Evolutionary conservation across 306 rosid species (phyloP), one percentile per base, ranked within the genome.

Genomic region (Betula pendula): DNA sequence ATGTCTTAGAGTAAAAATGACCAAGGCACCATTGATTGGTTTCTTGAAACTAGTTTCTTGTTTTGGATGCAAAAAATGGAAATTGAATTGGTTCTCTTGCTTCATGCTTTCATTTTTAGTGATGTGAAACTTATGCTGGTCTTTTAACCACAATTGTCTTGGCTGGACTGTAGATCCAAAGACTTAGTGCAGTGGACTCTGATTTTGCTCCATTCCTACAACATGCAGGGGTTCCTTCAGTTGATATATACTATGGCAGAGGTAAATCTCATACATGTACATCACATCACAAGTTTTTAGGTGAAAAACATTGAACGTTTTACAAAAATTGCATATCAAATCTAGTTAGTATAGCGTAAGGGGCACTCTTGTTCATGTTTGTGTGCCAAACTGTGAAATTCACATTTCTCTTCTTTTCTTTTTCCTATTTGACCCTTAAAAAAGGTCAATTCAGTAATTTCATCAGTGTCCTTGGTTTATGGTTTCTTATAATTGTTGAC

Each of bases 121-220:
- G n/a, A 52, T 52, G 59, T 60, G 48, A 70, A 27, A 53, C 24
- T 16, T 2, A 50, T 49, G 16, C 70, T 68, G 13, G 65, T 78
- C 78, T 63, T 79, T 80, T 78, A 79, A 75, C 70, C 6, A 19
- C n/a, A 44, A 70, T 75, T 58, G 73, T 79, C 72, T 70, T 78
- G 75, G 74, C 82, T 79, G 77, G 65, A 55, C 81, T 85, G 82
- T 90, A 92, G 97, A 88, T 95, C 80, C 88, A 83, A 75, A 88
- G 98, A 84, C 92, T 92, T 24, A 83, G 96, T 72, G 84, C 90
- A 59, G 80, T 84, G 52, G 89, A 92, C 81, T 95, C 98, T 71
- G 98, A 95, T 86, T 95, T 89, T 79, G 97, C 94, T 60, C 89
- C 97, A 14, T 95, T 95, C 82, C 86, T 95, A 82, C 98, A 92